Conservation (phyloP, 768 basidiomycete species). For the Rhodotorula kratochvilovae region DNA sequence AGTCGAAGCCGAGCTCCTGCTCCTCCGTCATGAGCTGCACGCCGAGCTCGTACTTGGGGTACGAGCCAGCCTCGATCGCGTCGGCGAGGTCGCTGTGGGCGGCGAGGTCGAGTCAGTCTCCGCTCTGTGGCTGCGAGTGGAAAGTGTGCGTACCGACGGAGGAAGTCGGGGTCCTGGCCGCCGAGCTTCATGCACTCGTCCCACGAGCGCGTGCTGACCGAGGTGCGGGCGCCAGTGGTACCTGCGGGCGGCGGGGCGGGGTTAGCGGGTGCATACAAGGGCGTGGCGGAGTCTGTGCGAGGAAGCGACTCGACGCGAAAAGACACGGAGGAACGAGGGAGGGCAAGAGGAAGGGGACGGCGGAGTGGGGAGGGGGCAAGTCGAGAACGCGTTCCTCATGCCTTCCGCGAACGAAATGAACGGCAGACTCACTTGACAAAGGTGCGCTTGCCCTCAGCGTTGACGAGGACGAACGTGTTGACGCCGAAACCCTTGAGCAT, state of each 20-base stretch:
- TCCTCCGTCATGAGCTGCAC: slow-evolving; percentile 68
- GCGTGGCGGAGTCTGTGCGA: too few relatives aligned
- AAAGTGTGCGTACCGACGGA: slow-evolving; percentile 43
- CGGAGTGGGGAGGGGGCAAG: too few relatives aligned
- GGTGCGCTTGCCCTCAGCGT: slow-evolving; percentile 60
- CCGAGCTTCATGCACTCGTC: slow-evolving; percentile 79
- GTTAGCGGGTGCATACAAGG: too few relatives aligned
- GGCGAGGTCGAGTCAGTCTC: too few relatives aligned
- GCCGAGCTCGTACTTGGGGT: slow-evolving; percentile 72
- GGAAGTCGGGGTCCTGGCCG: slow-evolving; percentile 86
- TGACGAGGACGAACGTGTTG: slow-evolving; percentile 74
- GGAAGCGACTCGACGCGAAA: too few relatives aligned
- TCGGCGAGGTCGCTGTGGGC: slow-evolving; percentile 72
- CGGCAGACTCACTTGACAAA: slow-evolving; percentile 61
- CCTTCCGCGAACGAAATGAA: too few relatives aligned
- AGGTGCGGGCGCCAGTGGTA: slow-evolving; percentile 68
- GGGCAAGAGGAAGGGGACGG: too few relatives aligned
- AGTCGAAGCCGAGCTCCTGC: slow-evolving; percentile 77
- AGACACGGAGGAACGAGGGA: slow-evolving; percentile 3
- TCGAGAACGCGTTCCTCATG: too few relatives aligned
- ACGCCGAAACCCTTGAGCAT: slow-evolving; percentile 79
- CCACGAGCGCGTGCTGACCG: slow-evolving; percentile 79
- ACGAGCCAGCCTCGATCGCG: slow-evolving; percentile 67
- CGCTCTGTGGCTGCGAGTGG: too few relatives aligned
- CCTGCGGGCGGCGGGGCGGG: too few relatives aligned